These are phyloP conservation scores for Bathelium albidoporum DNA, from an alignment of 495 filamentous ascomycete species.

Conservation along the genomic window DNA sequence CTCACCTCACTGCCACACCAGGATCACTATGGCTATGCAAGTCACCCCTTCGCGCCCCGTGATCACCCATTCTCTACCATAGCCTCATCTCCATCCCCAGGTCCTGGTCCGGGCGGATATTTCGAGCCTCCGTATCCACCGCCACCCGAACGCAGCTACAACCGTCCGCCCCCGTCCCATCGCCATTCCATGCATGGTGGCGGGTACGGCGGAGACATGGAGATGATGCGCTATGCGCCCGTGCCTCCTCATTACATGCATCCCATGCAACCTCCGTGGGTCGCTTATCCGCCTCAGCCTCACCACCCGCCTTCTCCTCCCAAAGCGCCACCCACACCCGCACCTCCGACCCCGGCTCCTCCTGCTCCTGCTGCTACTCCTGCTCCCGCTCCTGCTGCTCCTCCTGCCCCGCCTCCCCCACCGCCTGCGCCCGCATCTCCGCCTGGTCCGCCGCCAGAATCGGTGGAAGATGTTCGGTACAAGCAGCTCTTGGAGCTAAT, in stretches of 20 bases:
- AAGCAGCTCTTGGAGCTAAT: constrained; percentile 27
- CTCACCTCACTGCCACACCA: constrained; percentile 12
- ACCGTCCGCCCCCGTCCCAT: constrained; percentile 8
- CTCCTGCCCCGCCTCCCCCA: constrained; percentile 8
- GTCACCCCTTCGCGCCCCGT: constrained; percentile 27
- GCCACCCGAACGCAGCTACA: constrained; percentile 10
- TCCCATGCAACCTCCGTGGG: constrained; percentile 19
- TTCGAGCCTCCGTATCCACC: constrained; percentile 6
- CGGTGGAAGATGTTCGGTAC: neutral
- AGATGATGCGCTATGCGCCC: constrained; percentile 6
- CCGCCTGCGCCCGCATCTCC: constrained; percentile 6
- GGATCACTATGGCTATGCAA: constrained; percentile 26
- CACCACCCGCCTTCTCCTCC: constrained; percentile 9
- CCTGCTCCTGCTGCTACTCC: neutral
- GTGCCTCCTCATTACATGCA: constrained; percentile 16
- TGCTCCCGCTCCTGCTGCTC: neutral
- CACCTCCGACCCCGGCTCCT: neutral
- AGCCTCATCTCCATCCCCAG: constrained; percentile 11
- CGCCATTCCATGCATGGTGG: constrained; percentile 13
- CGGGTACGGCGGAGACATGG: neutral
- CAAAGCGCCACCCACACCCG: constrained; percentile 3
- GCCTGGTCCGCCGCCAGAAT: constrained; percentile 5
- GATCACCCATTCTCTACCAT: constrained; percentile 26
- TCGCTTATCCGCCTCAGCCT: constrained; percentile 13
- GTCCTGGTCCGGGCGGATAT: constrained; percentile 15